phyloP scores from a whole-genome alignment of 768 basidiomycete genomes.

The Dentipellis sp. region DNA sequence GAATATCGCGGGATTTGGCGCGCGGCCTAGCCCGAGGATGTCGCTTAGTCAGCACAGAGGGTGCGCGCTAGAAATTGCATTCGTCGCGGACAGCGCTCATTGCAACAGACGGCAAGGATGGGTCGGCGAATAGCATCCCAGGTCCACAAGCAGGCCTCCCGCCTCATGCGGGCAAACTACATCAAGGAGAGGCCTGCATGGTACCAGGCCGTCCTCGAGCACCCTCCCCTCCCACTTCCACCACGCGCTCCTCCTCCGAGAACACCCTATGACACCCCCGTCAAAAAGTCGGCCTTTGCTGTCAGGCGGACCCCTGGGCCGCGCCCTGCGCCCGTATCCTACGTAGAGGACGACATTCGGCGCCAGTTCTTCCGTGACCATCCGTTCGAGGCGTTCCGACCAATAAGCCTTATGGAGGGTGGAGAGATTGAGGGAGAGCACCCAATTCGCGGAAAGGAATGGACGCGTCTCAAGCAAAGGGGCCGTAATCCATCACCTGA shows the following conservation, averaged over 20 bases:
- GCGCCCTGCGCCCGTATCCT: conserved; percentile 52
- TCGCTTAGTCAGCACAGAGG: background rate
- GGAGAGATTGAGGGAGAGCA: conserved; percentile 47
- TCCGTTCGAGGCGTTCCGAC: conserved; percentile 90
- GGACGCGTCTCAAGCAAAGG: conserved; percentile 76
- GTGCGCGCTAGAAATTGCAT: background rate
- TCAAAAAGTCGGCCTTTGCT: conserved; percentile 4
- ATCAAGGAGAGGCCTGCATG: conserved; percentile 65
- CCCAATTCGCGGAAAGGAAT: conserved; percentile 47
- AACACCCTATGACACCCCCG: conserved; percentile 39
- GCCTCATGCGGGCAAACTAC: conserved; percentile 61
- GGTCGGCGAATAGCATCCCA: conserved; percentile 76
- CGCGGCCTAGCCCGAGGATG: background rate
- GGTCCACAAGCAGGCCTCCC: conserved; percentile 81
- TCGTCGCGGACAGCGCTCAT: background rate
- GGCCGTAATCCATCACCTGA: conserved; percentile 79
- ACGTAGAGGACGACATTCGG: conserved; percentile 79
- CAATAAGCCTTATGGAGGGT: conserved; percentile 67
- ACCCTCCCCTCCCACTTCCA: conserved; percentile 85
- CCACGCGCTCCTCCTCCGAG: conserved; percentile 59
- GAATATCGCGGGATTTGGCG: too few species aligned
- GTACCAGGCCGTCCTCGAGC: conserved; percentile 76
- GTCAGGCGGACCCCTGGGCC: conserved; percentile 6
- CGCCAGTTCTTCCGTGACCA: conserved; percentile 92
- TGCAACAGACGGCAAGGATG: conserved; percentile 30